Evolutionary conservation across 768 basidiomycete species (phyloP), one percentile per base, ranked within the genome.

Genomic region (Serendipita sp.): DNA sequence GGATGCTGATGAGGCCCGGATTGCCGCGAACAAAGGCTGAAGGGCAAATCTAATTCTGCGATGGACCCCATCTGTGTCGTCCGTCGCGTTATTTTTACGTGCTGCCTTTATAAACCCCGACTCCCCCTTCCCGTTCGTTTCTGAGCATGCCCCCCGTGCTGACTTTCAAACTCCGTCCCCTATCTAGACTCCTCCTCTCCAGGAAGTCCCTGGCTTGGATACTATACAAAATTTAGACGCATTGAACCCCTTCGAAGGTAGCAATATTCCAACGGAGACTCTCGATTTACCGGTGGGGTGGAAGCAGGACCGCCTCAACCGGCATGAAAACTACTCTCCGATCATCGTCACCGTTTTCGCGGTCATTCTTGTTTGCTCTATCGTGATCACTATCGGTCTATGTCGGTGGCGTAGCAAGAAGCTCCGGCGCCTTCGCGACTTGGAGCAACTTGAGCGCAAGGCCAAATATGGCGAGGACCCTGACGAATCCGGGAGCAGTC

Each of bases 301-400:
- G 53, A 9, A 58, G 20, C 20, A 50, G 11, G 28, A 28, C 45
- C 33, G 26, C 31, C 17, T 31, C 53, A n/a, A 22, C 30, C 11
- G 53, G 9, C 53, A 58, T 34, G 53, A 58, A 34, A 58, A 31
- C 26, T 58, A 58, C n/a, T 28, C 24, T 24, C 53, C 53, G 11
- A 34, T 58, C 53, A 24, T 58, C 53, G 53, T 58, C 33, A 34
- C 53, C 53, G 53, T 58, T 31, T 33, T 58, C 30, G 53, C 53
- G 9, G 53, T 58, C 11, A n/a, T 58, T 31, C 30, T 58, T 9
- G 53, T 58, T 13, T 30, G 22, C n/a, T 58, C 26, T 20, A 58
- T 58, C 30, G n/a, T 58, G 13, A 11, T n/a, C 26, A 58, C 53
- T n/a, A 58, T 58, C 30, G 53, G 53, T n/a, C 53, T 58, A n/a